These are phyloP conservation scores for Stephanodiscus minutulus DNA, from an alignment of 108 stramenopile species.

Conservation along the genomic window DNA sequence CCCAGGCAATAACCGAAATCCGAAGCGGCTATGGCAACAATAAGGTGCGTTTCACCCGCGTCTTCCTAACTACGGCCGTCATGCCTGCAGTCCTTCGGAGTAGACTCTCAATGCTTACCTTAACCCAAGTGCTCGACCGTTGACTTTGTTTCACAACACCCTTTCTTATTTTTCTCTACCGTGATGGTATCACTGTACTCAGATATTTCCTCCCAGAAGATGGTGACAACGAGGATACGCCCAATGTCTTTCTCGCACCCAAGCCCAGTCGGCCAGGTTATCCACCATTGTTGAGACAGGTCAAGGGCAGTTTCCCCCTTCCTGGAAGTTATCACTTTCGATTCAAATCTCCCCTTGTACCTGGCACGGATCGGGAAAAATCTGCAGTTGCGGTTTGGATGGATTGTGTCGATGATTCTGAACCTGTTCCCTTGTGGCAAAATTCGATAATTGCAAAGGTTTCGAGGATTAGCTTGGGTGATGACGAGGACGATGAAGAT, in stretches of 20 bases:
- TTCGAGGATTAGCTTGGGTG: constrained; percentile 68
- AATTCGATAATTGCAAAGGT: constrained; percentile 78
- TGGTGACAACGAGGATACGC: constrained; percentile 87
- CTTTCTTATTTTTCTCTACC: neutral
- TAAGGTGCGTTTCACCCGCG: constrained; percentile 5
- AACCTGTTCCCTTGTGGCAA: constrained; percentile 79
- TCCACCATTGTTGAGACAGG: constrained; percentile 80
- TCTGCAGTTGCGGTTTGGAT: constrained; percentile 84
- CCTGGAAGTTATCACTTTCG: constrained; percentile 96
- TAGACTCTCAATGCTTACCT: neutral
- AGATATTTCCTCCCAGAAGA: constrained; percentile 96
- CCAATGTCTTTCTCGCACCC: constrained; percentile 92
- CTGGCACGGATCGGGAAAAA: constrained; percentile 85
- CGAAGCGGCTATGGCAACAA: constrained; percentile 7
- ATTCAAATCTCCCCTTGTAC: constrained; percentile 88
- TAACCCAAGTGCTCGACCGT: too few species aligned
- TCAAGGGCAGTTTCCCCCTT: constrained; percentile 88
- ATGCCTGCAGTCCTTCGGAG: neutral
- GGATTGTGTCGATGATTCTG: constrained; percentile 79
- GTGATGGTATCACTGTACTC: neutral
- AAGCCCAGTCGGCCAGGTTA: constrained; percentile 73
- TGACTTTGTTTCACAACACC: neutral
- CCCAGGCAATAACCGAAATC: neutral
- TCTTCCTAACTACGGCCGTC: neutral
- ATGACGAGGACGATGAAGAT: constrained; percentile 73